Evolutionary conservation across 306 rosid genomes (phyloP), one percentile per base, ranked within the genome.

Genomic region (Cucumis sativus): DNA sequence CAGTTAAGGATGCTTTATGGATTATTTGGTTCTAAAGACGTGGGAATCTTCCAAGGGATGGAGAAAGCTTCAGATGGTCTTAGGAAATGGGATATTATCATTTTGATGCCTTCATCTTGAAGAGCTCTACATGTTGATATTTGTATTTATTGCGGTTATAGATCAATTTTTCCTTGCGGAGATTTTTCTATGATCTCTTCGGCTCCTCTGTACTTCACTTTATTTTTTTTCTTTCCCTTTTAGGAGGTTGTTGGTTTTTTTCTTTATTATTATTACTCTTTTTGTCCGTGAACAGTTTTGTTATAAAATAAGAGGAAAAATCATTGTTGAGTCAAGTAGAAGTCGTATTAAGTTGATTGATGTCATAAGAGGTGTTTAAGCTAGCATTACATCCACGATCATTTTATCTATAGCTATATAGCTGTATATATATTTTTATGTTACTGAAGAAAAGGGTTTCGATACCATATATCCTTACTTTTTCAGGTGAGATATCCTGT

Each of bases 401-500:
- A 43, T 69, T 67, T 45, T 14, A 47, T 21, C 12, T 13, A 28
- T 70, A 45, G 23, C 21, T 20, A 43, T 20, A 43, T 69, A 1
- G 30, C 30, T 28, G 30, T 28, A 33, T 33, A 2, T 33, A 33
- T 4, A 33, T 4, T 33, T 33, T 0, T 33, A 4, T 43, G 40
- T 47, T 49, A 69, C 20, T 49, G 7, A 49, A 3, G 23, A 13
- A 49, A 49, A 71, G 41, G 58, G 23, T 45, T 70, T 28, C 55
- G 8, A 18, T 51, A n/a, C 23, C 66, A 68, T 61, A 73, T 79
- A 21, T 52, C 6, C 7, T 30, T 69, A 59, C 23, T 72, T 43
- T 83, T 89, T 68, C 92, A 95, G 99, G 92, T 95, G 71, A 91
- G 99, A 84, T 95, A 92, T 88, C 99, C 99, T 55, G 99, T 95